These are phyloP conservation scores for Conoideocrella luteorostrata DNA, from an alignment of 2,329 filamentous ascomycete species.

Conservation along the genomic window DNA sequence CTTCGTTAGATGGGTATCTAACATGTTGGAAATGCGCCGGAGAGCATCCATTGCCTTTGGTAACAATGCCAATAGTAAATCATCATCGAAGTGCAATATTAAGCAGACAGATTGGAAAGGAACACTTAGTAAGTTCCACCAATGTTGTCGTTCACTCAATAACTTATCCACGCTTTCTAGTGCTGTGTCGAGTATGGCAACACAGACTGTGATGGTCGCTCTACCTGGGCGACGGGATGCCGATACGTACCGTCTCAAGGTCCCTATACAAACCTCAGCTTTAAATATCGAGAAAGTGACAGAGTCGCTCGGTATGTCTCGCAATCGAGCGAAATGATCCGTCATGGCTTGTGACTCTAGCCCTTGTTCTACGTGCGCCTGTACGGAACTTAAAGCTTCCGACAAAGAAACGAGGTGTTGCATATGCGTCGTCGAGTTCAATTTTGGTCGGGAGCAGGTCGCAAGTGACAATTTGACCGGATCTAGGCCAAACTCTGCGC, in stretches of 20 bases:
- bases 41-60: conserved; percentile 8
- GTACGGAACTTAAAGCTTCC: conserved; percentile 2
- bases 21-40: conserved; percentile 4
- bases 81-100: conserved; percentile 6
- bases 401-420: conserved; percentile 1
- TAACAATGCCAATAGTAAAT: conserved; percentile 7
- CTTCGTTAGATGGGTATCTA: conserved; percentile 11
- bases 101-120: conserved; percentile 13
- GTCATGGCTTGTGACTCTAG: not conserved
- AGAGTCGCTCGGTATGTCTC: conserved; percentile 4
- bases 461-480: conserved; percentile 4
- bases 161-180: not conserved
- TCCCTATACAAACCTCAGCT: not conserved
- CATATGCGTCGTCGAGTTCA: conserved; percentile 2
- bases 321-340: not conserved
- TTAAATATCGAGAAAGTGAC: not conserved
- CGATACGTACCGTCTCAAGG: not conserved
- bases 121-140: not conserved
- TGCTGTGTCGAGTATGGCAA: not conserved
- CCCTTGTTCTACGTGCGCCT: not conserved
- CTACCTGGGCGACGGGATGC: not conserved
- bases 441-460: not conserved
- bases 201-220: not conserved
- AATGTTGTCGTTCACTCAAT: not conserved
- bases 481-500: conserved; percentile 12